phyloP scores from a whole-genome alignment of 208 protist species.

The Trypanosoma caninum region DNA sequence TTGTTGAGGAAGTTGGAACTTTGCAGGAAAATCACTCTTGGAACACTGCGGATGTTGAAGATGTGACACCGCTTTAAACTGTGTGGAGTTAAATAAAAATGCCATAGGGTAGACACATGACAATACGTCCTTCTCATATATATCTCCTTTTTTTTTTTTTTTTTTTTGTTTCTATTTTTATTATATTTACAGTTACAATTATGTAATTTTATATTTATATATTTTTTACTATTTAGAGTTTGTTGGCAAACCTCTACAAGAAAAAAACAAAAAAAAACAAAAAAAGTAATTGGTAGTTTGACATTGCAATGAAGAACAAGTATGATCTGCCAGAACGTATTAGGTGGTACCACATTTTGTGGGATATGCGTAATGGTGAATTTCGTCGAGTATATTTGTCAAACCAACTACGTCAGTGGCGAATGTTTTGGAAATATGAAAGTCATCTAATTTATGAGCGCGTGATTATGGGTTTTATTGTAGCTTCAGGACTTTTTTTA shows the following conservation, averaged over 20 bases:
- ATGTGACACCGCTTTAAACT: constrained; percentile 40
- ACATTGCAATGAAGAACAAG: constrained; percentile 24
- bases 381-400: constrained; percentile 58
- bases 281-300: background rate
- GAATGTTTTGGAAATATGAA: constrained; percentile 73
- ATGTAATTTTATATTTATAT: background rate
- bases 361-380: constrained; percentile 65
- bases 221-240: background rate
- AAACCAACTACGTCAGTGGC: constrained; percentile 37
- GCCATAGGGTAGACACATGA: too few relatives aligned
- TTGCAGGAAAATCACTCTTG: constrained; percentile 1
- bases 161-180: constrained; percentile 2
- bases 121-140: constrained; percentile 1
- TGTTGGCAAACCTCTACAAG: background rate
- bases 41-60: constrained; percentile 38
- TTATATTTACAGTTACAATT: background rate
- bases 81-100: background rate
- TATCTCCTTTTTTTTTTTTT: constrained; percentile 10
- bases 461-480: constrained; percentile 38
- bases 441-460: constrained; percentile 50
- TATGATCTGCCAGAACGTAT: constrained; percentile 59
- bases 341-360: constrained; percentile 68
- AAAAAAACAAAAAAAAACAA: background rate
- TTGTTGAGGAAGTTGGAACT: constrained; percentile 17
- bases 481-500: constrained; percentile 36